Conservation (phyloP, 192 early-diverging fungal species). For the Phycomyces nitens region DNA sequence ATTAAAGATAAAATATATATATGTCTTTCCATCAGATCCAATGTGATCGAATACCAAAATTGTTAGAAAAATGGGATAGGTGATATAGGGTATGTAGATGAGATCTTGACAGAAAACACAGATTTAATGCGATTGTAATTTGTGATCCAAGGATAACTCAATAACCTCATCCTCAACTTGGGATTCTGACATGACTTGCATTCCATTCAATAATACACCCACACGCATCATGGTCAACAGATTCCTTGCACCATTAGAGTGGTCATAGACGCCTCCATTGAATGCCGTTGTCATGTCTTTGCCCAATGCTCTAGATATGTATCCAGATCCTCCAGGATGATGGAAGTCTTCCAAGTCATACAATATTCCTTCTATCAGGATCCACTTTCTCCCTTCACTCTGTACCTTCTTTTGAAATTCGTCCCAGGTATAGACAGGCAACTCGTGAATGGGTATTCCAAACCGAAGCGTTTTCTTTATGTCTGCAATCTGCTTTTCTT, state of each 20-base stretch:
- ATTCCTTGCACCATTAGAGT: constrained; percentile 86
- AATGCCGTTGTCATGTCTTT: constrained; percentile 83
- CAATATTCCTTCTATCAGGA: constrained; percentile 81
- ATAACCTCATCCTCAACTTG: no score
- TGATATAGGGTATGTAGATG: no score
- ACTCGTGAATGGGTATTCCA: constrained; percentile 64
- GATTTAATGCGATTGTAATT: no score
- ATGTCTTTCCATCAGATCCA: no score
- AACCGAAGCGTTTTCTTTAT: constrained; percentile 63
- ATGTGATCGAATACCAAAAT: no score
- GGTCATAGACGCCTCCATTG: constrained; percentile 89
- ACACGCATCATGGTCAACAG: constrained; percentile 75
- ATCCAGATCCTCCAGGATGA: constrained; percentile 82
- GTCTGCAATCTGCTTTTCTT: constrained; percentile 66
- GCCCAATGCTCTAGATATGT: constrained; percentile 70
- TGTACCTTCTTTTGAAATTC: constrained; percentile 63
- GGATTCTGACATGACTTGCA: constrained; percentile 32
- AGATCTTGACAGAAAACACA: no score
- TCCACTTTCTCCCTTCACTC: constrained; percentile 65
- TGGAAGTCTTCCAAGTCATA: constrained; percentile 83
- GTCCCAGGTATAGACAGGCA: constrained; percentile 68
- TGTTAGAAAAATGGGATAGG: no score
- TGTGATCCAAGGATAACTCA: no score
- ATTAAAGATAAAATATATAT: no score
- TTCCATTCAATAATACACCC: constrained; percentile 56